Conservation (phyloP, 2,329 filamentous ascomycete species). For the Chalara sp. region DNA sequence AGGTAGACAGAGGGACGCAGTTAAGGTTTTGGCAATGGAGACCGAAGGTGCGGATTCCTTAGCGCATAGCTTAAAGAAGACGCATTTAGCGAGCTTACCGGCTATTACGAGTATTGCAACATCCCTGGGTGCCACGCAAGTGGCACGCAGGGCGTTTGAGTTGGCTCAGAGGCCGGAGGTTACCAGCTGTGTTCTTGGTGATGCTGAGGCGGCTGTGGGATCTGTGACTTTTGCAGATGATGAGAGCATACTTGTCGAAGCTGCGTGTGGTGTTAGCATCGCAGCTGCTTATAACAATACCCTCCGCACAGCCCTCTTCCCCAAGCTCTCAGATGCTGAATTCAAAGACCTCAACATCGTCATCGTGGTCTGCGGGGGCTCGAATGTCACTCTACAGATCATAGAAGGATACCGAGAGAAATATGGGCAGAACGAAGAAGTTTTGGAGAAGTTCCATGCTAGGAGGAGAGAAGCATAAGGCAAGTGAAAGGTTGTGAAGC, state of each 20-base stretch:
- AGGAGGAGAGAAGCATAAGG: no score
- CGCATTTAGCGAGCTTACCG: slow-evolving; percentile 54
- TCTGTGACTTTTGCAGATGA: slow-evolving; percentile 75
- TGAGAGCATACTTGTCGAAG: slow-evolving; percentile 73
- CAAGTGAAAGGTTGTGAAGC: no score
- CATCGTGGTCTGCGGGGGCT: slow-evolving; percentile 77
- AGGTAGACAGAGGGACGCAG: slow-evolving; percentile 3
- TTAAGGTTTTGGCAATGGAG: slow-evolving; percentile 65
- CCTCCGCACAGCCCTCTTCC: slow-evolving; percentile 35
- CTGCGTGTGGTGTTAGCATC: slow-evolving; percentile 76
- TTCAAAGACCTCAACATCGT: slow-evolving; percentile 67
- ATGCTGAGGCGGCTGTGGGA: slow-evolving; percentile 73
- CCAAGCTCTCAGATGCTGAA: slow-evolving; percentile 52
- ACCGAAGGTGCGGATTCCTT: slow-evolving; percentile 69
- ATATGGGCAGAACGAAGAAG: slow-evolving; percentile 23
- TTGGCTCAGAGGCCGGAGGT: slow-evolving; percentile 50
- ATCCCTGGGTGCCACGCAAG: slow-evolving; percentile 63
- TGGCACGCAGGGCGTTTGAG: slow-evolving; percentile 61
- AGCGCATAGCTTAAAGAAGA: slow-evolving; percentile 50
- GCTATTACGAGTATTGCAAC: slow-evolving; percentile 71
- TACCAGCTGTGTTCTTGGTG: slow-evolving; percentile 56
- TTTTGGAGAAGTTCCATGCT: background rate
- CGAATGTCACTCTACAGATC: slow-evolving; percentile 55
- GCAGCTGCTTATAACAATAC: slow-evolving; percentile 59
- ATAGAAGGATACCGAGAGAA: slow-evolving; percentile 49